Base-by-base conservation (phyloP, 2,329 filamentous ascomycete genomes). In the Leptoxyphium fumago region DNA sequence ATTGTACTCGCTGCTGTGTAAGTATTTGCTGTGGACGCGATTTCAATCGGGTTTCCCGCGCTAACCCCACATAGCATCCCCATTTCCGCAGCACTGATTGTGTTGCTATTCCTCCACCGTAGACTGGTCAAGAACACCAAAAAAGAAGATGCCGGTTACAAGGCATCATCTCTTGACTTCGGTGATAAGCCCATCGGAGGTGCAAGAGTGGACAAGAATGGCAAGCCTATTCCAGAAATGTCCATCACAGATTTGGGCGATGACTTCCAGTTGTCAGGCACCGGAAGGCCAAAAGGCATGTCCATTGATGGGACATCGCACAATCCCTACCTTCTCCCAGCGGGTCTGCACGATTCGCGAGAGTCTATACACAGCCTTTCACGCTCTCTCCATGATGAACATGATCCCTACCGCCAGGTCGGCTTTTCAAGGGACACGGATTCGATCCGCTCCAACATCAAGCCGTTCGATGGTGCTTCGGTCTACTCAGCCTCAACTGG, bases 251-350 rank as follows among this genome's bases (percentile, higher is more conserved):
- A 60, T 29, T 18, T 57, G 28, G 48, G 52, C 28, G 45, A 39
- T 29, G 14, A 39, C 30, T 43, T 42, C 46, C 21, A 46, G 42
- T 39, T 43, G 44, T 55, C 47, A 45, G 5, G 36, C 43, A 38
- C 32, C 15, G 42, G 46, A 26, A 59, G 61, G 51, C 58, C 55
- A 41, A 69, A 72, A 38, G 74, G 74, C 11, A 52, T 79, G 49
- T 80, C 77, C 13, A 61, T 79, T 55, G 74, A 78, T 49, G 56
- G 89, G 74, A 78, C 82, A 57, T 71, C 88, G 40, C 77, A 76
- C 29, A 91, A 80, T 54, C 91, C 91, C 2, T 98, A 96, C 61
- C 74, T 98, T n/a, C 72, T 96, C n/a, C 88, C 91, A 4, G 84
- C 84, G 1, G 79, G 77, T 44, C 59, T 89, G 15, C 78, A 91